phyloP scores from a whole-genome alignment of 1,284 basidiomycete species.

The Moniliophthora roreri region DNA sequence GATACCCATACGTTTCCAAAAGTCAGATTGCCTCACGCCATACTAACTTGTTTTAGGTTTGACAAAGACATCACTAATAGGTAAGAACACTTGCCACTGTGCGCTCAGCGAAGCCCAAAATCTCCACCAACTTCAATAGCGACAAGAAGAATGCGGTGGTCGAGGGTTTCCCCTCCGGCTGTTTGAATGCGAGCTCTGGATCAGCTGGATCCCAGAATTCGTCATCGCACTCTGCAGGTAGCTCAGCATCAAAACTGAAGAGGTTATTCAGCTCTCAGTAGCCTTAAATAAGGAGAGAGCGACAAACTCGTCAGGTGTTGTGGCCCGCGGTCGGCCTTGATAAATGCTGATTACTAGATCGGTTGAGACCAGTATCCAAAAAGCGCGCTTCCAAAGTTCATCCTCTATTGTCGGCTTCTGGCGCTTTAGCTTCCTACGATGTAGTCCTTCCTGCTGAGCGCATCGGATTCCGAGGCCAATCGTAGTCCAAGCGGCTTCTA shows the following conservation, averaged over 20 bases:
- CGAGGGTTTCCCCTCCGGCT: not conserved
- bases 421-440: constrained; percentile 29
- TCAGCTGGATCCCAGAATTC: not conserved
- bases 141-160: not conserved
- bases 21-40: not conserved
- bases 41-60: not conserved
- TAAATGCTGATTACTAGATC: constrained; percentile 42
- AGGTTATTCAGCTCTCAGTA: too few relatives aligned
- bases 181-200: not conserved
- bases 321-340: constrained; percentile 52
- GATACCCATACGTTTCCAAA: not conserved
- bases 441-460: constrained; percentile 51
- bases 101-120: not conserved
- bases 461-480: constrained; percentile 54
- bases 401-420: constrained; percentile 33
- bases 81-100: not conserved
- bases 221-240: not conserved
- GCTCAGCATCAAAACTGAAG: too few relatives aligned
- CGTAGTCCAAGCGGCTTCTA: constrained; percentile 56
- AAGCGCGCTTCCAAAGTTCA: constrained; percentile 40
- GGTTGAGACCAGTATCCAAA: not conserved
- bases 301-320: not conserved
- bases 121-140: not conserved
- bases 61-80: not conserved
- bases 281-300: not conserved